phyloP scores from a whole-genome alignment of 495 filamentous ascomycete genomes.

The Trichoderma erinaceum region DNA sequence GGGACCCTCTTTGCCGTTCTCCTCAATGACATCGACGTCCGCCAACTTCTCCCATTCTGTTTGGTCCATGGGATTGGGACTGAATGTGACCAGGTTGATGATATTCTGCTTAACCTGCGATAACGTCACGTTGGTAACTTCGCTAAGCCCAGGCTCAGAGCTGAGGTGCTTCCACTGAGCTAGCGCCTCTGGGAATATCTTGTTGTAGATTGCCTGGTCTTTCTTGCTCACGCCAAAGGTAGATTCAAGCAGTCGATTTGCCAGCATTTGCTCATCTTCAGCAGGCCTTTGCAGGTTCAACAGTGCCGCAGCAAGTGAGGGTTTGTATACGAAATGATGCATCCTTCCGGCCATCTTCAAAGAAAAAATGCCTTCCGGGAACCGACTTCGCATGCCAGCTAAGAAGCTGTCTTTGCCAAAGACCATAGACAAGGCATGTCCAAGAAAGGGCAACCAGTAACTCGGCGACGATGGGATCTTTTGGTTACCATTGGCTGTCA shows the following conservation, averaged over 20 bases:
- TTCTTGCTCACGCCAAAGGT: constrained; percentile 15
- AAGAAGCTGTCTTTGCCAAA: constrained; percentile 4
- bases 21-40: constrained; percentile 7
- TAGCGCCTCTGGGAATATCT: neutral
- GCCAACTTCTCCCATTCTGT: constrained; percentile 11
- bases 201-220: neutral
- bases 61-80: constrained; percentile 8
- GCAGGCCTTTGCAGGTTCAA: constrained; percentile 7
- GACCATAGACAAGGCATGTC: constrained; percentile 9
- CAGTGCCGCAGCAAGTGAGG: constrained; percentile 4
- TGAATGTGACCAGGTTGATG: constrained; percentile 13
- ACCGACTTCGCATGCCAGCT: neutral
- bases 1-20: neutral
- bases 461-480: neutral
- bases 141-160: neutral
- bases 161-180: neutral
- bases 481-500: neutral
- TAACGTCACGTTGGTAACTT: neutral
- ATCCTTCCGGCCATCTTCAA: neutral
- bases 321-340: constrained; percentile 9
- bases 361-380: constrained; percentile 11
- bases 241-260: neutral
- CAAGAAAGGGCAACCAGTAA: constrained; percentile 12
- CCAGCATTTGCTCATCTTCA: constrained; percentile 4
- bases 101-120: neutral